Evolutionary conservation across 331 rosid species (phyloP).

Genomic region (Malus hybrid): DNA sequence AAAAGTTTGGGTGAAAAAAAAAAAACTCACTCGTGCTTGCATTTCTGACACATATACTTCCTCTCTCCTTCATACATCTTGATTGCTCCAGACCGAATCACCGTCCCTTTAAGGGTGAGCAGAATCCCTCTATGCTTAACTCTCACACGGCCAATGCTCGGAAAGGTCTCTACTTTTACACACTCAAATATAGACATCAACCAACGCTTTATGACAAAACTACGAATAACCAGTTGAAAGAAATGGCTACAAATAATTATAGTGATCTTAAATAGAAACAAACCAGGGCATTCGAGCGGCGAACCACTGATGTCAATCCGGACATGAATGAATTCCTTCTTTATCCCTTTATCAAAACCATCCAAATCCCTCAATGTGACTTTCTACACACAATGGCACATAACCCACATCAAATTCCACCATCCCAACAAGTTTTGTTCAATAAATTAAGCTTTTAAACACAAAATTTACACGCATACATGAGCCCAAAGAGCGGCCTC

Average conservation of each 20-base stretch:
- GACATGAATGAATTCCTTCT: conserved; percentile 64
- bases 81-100: conserved; percentile 74
- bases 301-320: conserved; percentile 66
- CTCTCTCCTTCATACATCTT: conserved; percentile 99
- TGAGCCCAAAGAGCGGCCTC: conserved; percentile 78
- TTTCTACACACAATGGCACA: conserved; percentile 37
- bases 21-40: conserved; percentile 44
- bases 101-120: conserved; percentile 89
- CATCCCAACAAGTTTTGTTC: background rate
- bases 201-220: background rate
- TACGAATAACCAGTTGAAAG: background rate
- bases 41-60: conserved; percentile 69
- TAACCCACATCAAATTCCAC: conserved; percentile 6
- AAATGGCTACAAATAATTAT: background rate
- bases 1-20: background rate
- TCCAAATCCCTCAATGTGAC: conserved; percentile 41
- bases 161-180: conserved; percentile 55
- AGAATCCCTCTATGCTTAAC: conserved; percentile 85
- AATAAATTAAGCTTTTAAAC: background rate
- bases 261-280: conserved; percentile 9
- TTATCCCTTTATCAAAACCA: conserved; percentile 24
- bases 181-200: conserved; percentile 16
- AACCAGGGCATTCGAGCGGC: conserved; percentile 76
- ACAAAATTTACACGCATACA: conserved; percentile 20
- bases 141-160: conserved; percentile 77